Evolutionary conservation across 75 land plant species (phyloP).

Genomic region (Pseudotsuga menziesii): DNA sequence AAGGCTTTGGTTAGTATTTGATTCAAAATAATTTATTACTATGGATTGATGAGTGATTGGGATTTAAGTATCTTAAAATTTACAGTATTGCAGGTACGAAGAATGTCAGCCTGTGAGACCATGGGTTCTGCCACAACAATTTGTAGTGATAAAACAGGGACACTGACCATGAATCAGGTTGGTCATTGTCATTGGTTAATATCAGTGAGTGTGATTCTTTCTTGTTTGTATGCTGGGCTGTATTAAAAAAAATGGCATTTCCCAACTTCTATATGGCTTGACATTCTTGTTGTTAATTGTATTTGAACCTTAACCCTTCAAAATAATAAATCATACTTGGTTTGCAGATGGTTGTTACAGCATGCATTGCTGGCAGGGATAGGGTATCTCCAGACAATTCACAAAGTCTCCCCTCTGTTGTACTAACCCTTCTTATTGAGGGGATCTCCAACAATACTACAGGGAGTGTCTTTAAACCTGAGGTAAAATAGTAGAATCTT

Average conservation of each 20-base stretch:
- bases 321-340: not conserved
- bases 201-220: not conserved
- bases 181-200: constrained; percentile 7
- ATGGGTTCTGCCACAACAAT: constrained; percentile 77
- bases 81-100: constrained; percentile 35
- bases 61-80: not conserved
- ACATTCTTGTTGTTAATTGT: not conserved
- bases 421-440: constrained; percentile 25
- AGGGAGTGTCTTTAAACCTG: constrained; percentile 30
- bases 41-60: not conserved
- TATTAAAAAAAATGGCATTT: not conserved
- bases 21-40: not conserved
- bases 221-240: not conserved
- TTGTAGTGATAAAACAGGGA: constrained; percentile 74
- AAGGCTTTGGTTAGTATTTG: constrained; percentile 48
- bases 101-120: constrained; percentile 73
- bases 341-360: constrained; percentile 14
- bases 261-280: not conserved
- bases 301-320: not conserved
- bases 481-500: constrained; percentile 9
- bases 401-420: not conserved
- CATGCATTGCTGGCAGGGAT: constrained; percentile 28
- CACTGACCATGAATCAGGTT: constrained; percentile 65
- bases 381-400: constrained; percentile 11
- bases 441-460: constrained; percentile 47